phyloP scores from a whole-genome alignment of 371 early-diverging fungal species.

The Mucor circinelloides region DNA sequence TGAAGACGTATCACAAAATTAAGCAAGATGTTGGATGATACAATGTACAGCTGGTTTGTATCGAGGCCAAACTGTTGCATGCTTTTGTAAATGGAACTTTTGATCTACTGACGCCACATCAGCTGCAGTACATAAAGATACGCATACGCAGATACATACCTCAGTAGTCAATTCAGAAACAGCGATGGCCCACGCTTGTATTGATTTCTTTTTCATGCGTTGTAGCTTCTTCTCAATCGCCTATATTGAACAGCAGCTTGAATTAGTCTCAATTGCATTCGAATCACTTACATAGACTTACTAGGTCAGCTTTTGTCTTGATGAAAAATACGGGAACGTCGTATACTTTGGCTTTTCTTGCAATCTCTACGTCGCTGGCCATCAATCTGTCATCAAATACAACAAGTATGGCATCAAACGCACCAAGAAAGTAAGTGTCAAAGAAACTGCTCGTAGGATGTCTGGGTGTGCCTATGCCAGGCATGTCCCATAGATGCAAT shows the following conservation, averaged over 20 bases:
- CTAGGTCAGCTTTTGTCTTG: constrained; percentile 33
- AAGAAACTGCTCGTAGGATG: constrained; percentile 25
- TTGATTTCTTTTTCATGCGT: not conserved
- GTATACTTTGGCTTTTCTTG: constrained; percentile 24
- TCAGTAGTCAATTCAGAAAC: constrained; percentile 26
- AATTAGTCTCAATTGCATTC: not conserved
- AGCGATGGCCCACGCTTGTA: constrained; percentile 21
- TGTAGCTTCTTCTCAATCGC: constrained; percentile 5
- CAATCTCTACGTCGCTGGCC: constrained; percentile 35
- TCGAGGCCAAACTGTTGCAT: constrained; percentile 25
- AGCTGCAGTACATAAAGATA: not conserved
- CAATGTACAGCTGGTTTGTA: constrained; percentile 28
- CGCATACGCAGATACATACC: constrained; percentile 2
- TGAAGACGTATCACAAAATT: constrained; percentile 26
- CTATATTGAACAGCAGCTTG: not conserved
- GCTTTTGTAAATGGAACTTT: constrained; percentile 17
- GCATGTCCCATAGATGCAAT: constrained; percentile 38
- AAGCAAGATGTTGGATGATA: constrained; percentile 26
- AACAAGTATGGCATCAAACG: constrained; percentile 37
- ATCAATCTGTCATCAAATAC: constrained; percentile 37
- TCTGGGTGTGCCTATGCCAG: constrained; percentile 24
- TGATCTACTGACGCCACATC: constrained; percentile 6
- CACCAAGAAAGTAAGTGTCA: constrained; percentile 29
- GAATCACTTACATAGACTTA: constrained; percentile 7
- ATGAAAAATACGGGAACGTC: constrained; percentile 30